phyloP scores from a whole-genome alignment of 2,329 filamentous ascomycete genomes.

The Paecilomyces niveus region DNA sequence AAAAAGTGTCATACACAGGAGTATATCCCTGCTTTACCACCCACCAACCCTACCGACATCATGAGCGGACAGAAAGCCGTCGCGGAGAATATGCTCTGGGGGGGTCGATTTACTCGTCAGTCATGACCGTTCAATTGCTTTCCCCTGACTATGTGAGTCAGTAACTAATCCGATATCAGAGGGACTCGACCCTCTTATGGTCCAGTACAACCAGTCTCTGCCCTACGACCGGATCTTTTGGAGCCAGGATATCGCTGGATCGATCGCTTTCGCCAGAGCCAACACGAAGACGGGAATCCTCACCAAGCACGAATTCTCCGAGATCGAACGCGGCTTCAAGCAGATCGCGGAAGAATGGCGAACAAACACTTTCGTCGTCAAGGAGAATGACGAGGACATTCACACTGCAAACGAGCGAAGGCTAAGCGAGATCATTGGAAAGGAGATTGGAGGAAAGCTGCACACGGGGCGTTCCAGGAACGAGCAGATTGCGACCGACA shows the following conservation, averaged over 20 bases:
- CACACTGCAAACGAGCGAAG: slow-evolving; percentile 67
- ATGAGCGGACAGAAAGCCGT: slow-evolving; percentile 32
- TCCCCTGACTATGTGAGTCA: neutral
- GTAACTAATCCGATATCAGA: slow-evolving; percentile 40
- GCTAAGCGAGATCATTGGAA: slow-evolving; percentile 77
- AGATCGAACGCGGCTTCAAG: slow-evolving; percentile 65
- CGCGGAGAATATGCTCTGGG: slow-evolving; percentile 52
- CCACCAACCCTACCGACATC: slow-evolving; percentile 9
- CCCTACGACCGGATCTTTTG: slow-evolving; percentile 72
- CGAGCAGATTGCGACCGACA: slow-evolving; percentile 83
- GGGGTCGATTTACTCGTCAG: slow-evolving; percentile 54
- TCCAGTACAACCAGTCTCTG: slow-evolving; percentile 74
- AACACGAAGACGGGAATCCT: slow-evolving; percentile 72
- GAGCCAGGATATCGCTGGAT: slow-evolving; percentile 72
- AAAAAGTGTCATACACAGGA: neutral
- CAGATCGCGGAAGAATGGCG: slow-evolving; percentile 44
- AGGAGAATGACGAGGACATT: slow-evolving; percentile 49
- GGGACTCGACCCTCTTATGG: slow-evolving; percentile 78
- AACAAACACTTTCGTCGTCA: slow-evolving; percentile 27
- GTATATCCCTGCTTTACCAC: neutral
- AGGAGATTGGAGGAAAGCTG: slow-evolving; percentile 76
- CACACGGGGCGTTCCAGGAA: slow-evolving; percentile 85
- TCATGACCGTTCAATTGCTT: slow-evolving; percentile 8
- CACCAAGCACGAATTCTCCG: slow-evolving; percentile 61
- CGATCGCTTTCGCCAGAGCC: slow-evolving; percentile 73